Conservation (phyloP, 2,329 filamentous ascomycete genomes). For the Trichoderma arundinaceum region DNA sequence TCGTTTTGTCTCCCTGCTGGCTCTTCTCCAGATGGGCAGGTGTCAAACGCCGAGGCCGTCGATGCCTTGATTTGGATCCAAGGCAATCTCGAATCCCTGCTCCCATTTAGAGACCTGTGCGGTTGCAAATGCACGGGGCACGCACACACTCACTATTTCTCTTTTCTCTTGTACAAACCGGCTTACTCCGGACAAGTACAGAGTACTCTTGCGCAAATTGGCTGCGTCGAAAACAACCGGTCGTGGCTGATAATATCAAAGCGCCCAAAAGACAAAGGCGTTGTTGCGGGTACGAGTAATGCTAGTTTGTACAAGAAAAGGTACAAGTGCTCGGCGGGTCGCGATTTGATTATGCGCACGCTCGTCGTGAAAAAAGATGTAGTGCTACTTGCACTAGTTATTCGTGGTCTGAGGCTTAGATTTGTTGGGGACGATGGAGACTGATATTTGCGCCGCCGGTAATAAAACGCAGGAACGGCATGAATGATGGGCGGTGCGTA, state of each 20-base stretch:
- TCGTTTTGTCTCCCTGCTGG: conserved; percentile 27
- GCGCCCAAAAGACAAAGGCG: not conserved
- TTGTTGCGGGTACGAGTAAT: conserved; percentile 20
- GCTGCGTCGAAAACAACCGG: conserved; percentile 1
- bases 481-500: conserved; percentile 15
- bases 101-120: conserved; percentile 18
- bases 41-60: conserved; percentile 24
- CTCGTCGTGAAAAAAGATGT: not conserved
- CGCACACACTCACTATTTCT: conserved; percentile 14
- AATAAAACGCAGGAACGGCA: conserved; percentile 3
- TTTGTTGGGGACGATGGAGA: conserved; percentile 22
- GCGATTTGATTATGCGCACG: conserved; percentile 23
- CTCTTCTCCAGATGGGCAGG: conserved; percentile 20
- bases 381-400: too few species aligned
- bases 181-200: conserved; percentile 3
- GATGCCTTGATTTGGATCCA: conserved; percentile 27
- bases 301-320: conserved; percentile 14
- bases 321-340: not conserved
- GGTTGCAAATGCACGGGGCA: conserved; percentile 22
- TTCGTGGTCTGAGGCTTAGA: conserved; percentile 3
- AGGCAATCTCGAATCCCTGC: conserved; percentile 28
- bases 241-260: conserved; percentile 2
- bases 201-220: not conserved
- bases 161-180: not conserved
- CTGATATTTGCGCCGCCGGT: conserved; percentile 27